A percentile compares a stretch with the other conserved stretches of the same genome.
Conservation (phyloP, 148 eudicot genomes). For the Nepenthes gracilis region DNA sequence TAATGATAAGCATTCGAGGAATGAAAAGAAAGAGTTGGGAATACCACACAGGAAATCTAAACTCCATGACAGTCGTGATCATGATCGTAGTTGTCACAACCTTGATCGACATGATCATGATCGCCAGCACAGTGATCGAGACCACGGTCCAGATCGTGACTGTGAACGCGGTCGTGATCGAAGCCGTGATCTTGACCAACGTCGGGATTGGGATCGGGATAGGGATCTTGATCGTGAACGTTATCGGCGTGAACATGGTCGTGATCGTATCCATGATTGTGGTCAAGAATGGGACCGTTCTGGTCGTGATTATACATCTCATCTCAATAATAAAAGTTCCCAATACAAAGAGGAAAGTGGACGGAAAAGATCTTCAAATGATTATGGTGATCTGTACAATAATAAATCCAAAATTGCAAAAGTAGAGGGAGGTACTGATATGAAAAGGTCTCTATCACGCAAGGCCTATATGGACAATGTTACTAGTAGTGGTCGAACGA, state of each 20-base stretch:
- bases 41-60: constrained; percentile 39
- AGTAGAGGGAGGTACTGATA: constrained; percentile 41
- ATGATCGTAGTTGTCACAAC: constrained; percentile 2
- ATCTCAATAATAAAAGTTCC: constrained; percentile 38
- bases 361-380: constrained; percentile 44
- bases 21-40: constrained; percentile 44
- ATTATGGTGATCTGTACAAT: constrained; percentile 49
- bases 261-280: constrained; percentile 15
- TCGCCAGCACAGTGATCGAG: constrained; percentile 18
- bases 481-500: constrained; percentile 35
- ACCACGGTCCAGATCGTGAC: constrained; percentile 9
- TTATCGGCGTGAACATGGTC: constrained; percentile 13
- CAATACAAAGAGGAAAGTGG: constrained; percentile 70
- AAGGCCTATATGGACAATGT: constrained; percentile 34
- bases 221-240: constrained; percentile 24
- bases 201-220: constrained; percentile 17
- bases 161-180: constrained; percentile 29
- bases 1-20: constrained; percentile 50
- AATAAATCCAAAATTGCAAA: constrained; percentile 38
- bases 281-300: constrained; percentile 11
- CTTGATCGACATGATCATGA: neutral
- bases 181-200: constrained; percentile 19
- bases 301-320: constrained; percentile 22
- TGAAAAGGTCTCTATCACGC: constrained; percentile 52
- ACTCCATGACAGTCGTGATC: constrained; percentile 30